Base-by-base conservation (phyloP, 208 protist species). In the Trypanosoma avium region DNA sequence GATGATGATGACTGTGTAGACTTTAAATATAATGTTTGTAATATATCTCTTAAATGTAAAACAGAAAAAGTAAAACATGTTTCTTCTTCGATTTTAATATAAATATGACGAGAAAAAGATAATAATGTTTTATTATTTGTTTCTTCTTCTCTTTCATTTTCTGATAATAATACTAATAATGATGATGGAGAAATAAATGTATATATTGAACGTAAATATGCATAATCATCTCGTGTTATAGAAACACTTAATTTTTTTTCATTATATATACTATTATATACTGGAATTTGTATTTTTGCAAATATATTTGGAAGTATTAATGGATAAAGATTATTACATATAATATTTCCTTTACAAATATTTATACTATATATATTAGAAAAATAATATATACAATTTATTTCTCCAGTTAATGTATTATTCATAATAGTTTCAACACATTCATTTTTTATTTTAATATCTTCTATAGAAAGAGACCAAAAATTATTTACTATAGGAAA, bases 361-460 rank as follows among this genome's bases (percentile, higher is more conserved):
- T 43, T 30, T 24, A 69, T 21, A 13, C 53, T 61, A 33, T 61
- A 59, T 12, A 46, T n/a, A 40, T 69, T 59, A 43, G 53, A 40
- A 10, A 61, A 53, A 50, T 45, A 69, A 3, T 43, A 22, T 4
- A 61, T 7, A 15, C 9, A 26, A 32, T 27, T 19, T 6, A 21
- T 33, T 52, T 0, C 43, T 30, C n/a, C 43, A 19, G 15, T n/a
- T 19, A 19, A 12, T 0, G 22, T 49, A 19, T 35, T 33, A 32
- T 9, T 26, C 7, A 67, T 15, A 67, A 21, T 0, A 8, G 21
- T 26, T 21, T 69, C 43, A 36, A 43, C 29, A 24, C 32, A 61
- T 6, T 59, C 42, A 61, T 61, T 69, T 15, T 13, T 26, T 35
- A 69, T 3, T 5, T 61, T 27, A 0, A 59, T 12, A 7, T 3